A percentile compares a stretch with the other conserved stretches of the same genome.
Evolutionary conservation across 2,329 filamentous ascomycete species (phyloP).

Genomic region (Exophiala phaeomuriformis): DNA sequence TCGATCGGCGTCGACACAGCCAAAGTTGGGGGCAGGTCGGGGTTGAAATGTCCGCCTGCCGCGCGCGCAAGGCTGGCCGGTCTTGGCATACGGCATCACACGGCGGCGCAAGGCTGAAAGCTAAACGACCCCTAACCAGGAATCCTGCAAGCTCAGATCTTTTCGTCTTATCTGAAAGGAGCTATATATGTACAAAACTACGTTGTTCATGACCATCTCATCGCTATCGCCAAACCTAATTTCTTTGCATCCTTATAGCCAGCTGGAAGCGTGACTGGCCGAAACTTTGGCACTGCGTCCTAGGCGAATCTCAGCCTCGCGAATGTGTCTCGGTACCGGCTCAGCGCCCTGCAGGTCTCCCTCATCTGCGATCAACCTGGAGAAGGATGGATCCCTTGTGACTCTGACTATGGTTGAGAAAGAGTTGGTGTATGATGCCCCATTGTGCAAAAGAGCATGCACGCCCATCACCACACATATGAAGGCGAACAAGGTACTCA

Average conservation of each 20-base stretch:
- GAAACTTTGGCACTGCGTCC: slow-evolving; percentile 6
- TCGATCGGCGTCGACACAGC: too few species aligned
- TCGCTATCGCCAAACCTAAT: too few species aligned
- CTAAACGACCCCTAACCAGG: too few species aligned
- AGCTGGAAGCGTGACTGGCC: slow-evolving; percentile 2
- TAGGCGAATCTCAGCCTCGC: slow-evolving; percentile 3
- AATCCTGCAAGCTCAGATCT: too few species aligned
- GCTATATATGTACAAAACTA: too few species aligned
- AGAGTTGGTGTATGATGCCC: slow-evolving; percentile 12
- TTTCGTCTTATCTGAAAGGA: too few species aligned
- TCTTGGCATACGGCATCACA: too few species aligned
- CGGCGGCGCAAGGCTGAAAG: too few species aligned
- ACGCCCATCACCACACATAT: slow-evolving; percentile 11
- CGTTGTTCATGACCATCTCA: too few species aligned
- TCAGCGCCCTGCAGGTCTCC: slow-evolving; percentile 15
- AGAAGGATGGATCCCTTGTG: slow-evolving; percentile 11
- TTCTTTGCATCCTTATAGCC: neutral
- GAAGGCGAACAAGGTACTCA: slow-evolving; percentile 7
- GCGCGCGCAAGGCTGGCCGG: too few species aligned
- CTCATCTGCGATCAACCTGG: slow-evolving; percentile 14
- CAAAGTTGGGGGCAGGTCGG: too few species aligned
- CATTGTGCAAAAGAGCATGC: slow-evolving; percentile 14
- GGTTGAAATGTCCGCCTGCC: too few species aligned
- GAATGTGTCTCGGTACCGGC: slow-evolving; percentile 10
- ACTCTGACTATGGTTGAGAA: slow-evolving; percentile 19